Conservation (phyloP, 257 asterid species). For the Dorcoceras hygrometricum region DNA sequence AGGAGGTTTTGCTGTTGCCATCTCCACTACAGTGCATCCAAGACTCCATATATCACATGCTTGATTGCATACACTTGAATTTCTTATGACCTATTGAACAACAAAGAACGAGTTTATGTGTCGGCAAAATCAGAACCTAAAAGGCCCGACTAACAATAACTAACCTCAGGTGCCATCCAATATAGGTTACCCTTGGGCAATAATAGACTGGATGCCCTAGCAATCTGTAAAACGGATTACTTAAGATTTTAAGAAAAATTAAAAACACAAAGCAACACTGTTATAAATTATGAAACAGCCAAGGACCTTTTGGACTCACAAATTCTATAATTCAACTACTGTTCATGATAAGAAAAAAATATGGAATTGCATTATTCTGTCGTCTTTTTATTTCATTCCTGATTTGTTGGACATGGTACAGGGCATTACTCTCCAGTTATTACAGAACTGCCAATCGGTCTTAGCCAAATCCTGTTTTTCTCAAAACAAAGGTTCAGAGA, state of each 20-base stretch:
- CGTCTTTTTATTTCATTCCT: background rate
- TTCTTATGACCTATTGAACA: slow-evolving; percentile 23
- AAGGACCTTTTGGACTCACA: background rate
- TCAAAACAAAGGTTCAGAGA: no score
- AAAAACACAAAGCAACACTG: background rate
- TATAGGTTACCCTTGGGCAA: background rate
- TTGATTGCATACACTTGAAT: slow-evolving; percentile 80
- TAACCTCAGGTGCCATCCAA: background rate
- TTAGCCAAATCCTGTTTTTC: no score
- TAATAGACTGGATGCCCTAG: background rate
- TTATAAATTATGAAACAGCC: background rate
- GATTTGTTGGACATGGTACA: background rate
- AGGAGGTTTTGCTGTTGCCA: slow-evolving; percentile 97
- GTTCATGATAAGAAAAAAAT: no score
- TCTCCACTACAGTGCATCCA: slow-evolving; percentile 97
- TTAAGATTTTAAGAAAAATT: no score
- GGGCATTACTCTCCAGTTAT: background rate
- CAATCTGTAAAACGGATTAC: background rate
- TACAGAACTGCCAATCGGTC: background rate
- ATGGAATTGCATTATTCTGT: background rate
- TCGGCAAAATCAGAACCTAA: background rate
- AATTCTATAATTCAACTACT: background rate
- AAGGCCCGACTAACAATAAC: background rate
- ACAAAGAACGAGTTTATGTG: background rate
- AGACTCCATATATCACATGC: slow-evolving; percentile 99